Conservation (phyloP, 352 stramenopile species). For the Aphanomyces euteiches region DNA sequence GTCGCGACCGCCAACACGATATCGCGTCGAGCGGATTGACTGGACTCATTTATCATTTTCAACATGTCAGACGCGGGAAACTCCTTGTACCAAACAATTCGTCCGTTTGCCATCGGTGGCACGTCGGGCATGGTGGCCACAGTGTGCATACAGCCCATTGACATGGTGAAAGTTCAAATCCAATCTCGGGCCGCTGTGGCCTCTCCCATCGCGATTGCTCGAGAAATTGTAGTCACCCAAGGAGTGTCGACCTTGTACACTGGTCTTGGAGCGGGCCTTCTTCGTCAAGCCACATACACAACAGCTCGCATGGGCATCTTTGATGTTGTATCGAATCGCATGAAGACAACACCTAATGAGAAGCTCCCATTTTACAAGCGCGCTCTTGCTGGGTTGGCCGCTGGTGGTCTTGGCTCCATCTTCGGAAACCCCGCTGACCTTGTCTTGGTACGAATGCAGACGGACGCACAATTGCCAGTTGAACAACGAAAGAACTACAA, state of each 20-base stretch:
- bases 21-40: too few relatives aligned
- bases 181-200: slow-evolving; percentile 3
- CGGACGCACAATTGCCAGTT: slow-evolving; percentile 36
- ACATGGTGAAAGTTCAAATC: slow-evolving; percentile 19
- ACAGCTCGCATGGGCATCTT: slow-evolving; percentile 16
- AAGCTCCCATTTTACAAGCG: slow-evolving; percentile 23
- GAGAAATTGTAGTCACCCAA: background rate
- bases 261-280: background rate
- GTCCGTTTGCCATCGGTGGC: slow-evolving; percentile 4
- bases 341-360: background rate
- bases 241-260: slow-evolving; percentile 6
- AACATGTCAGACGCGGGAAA: background rate
- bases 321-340: slow-evolving; percentile 3
- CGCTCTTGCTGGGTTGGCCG: background rate
- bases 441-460: slow-evolving; percentile 81
- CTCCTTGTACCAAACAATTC: background rate
- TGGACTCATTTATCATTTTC: slow-evolving; percentile 1
- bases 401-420: slow-evolving; percentile 17
- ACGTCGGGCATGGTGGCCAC: slow-evolving; percentile 12
- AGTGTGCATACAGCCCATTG: slow-evolving; percentile 12
- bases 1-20: too few relatives aligned
- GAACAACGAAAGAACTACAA: slow-evolving; percentile 53
- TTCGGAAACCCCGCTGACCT: slow-evolving; percentile 81
- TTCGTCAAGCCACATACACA: slow-evolving; percentile 15
- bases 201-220: slow-evolving; percentile 1